Evolutionary conservation across 2,329 filamentous ascomycete genomes (phyloP), one percentile per base, ranked within the genome.

Genomic region (Colletotrichum eleusines): DNA sequence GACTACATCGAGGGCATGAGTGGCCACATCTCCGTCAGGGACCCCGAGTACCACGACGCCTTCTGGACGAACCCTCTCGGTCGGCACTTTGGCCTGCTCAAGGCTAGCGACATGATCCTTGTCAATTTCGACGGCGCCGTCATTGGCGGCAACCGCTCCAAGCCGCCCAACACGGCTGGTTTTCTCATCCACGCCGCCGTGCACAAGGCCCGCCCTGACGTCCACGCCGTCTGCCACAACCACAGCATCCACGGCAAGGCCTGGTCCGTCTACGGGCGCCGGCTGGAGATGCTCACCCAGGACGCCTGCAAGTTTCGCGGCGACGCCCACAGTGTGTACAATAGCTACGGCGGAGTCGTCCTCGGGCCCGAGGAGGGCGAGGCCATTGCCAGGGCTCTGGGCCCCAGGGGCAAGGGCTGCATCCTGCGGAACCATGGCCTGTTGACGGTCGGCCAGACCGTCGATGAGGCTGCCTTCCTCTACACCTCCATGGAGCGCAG

Each of bases 41-140:
- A 92, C 74, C 90, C 90, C 0, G 89, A 91, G 76, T 81, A 87
- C 72, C 80, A 81, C 0, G 80, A 89, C 63, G 84, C 84, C 0
- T 91, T 92, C 79, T 93, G 91, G 91, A 92, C 89, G 73, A 85
- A 93, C 88, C 81, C 91, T 78, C 33, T 93, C 0, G 90, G 89
- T 3, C 82, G 83, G 26, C 91, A 93, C 77, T 93, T 93, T 75
- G 90, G 86, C 2, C 81, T 91, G 63, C 83, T 93, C 64, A 88
- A 87, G 69, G 89, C 90, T 0, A 86, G 84, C 20, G 91, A 93
- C 77, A 89, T 93, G 86, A 88, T 93, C 46, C 85, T 91, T 23
- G 85, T 93, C 4, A 87, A 92, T 74, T 79, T 84, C 53, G 76
- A 80, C 40, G 91, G 91, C 18, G 85, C 87, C n/a, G 85, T 90